Evolutionary conservation across 768 basidiomycete genomes (phyloP).

Genomic region (Boletus coccyginus): DNA sequence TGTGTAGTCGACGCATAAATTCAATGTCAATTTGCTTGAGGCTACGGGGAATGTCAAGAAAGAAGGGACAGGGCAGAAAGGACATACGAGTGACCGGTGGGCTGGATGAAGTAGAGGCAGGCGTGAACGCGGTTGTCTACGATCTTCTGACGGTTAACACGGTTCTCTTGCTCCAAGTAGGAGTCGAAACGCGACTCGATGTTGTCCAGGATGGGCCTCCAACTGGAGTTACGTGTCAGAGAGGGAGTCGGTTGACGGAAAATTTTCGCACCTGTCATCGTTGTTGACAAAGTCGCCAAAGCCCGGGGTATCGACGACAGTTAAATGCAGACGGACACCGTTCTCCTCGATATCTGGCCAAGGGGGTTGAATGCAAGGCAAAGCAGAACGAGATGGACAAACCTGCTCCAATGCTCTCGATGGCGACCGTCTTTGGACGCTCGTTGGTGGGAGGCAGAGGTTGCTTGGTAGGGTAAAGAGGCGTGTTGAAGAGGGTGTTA

Average conservation of each 20-base stretch:
- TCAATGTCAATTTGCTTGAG: conserved; percentile 98
- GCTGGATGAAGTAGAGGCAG: conserved; percentile 98
- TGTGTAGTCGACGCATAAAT: conserved; percentile 97
- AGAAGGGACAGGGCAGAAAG: background rate
- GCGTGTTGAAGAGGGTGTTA: conserved; percentile 98
- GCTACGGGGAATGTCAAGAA: conserved; percentile 37
- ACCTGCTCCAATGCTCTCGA: conserved; percentile 99
- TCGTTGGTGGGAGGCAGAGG: conserved; percentile 83
- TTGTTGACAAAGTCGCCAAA: conserved; percentile 99
- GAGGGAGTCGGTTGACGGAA: conserved; percentile 9
- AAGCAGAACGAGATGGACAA: conserved; percentile 16
- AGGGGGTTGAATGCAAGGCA: conserved; percentile 14
- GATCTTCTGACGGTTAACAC: conserved; percentile 91
- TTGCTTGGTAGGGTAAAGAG: conserved; percentile 88
- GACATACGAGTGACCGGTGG: conserved; percentile 93
- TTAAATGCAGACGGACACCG: conserved; percentile 92
- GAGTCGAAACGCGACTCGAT: conserved; percentile 98
- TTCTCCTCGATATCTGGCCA: conserved; percentile 95
- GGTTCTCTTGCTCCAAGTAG: conserved; percentile 97
- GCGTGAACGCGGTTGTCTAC: conserved; percentile 98
- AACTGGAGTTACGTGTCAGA: conserved; percentile 49
- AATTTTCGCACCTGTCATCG: conserved; percentile 76
- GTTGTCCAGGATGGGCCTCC: conserved; percentile 98
- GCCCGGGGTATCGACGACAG: conserved; percentile 99
- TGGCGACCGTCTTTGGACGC: conserved; percentile 88